Evolutionary conservation across 2,329 filamentous ascomycete genomes (phyloP).

Genomic region (Epichloe scottii): DNA sequence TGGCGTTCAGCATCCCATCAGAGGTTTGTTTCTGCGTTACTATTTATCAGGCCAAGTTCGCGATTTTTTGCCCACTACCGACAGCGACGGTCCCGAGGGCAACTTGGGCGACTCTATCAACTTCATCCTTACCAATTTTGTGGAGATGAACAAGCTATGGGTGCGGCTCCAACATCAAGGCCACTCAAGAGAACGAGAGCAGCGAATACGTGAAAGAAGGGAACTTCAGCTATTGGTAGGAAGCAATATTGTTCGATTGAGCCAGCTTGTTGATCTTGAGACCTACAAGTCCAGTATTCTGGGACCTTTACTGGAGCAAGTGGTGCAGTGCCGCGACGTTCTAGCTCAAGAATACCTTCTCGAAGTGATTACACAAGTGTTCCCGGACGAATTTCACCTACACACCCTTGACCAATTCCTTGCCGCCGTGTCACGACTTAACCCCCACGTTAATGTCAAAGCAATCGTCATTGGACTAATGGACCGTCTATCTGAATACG

Average conservation of each 20-base stretch:
- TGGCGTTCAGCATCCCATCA: constrained; percentile 91
- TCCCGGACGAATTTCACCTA: constrained; percentile 95
- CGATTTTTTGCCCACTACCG: constrained; percentile 71
- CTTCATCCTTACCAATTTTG: constrained; percentile 96
- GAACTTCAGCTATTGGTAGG: constrained; percentile 92
- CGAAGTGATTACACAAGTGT: constrained; percentile 97
- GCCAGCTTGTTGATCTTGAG: constrained; percentile 89
- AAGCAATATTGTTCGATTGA: constrained; percentile 88
- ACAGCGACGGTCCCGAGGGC: constrained; percentile 82
- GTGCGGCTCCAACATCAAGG: constrained; percentile 95
- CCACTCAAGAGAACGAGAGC: constrained; percentile 86
- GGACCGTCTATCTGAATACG: constrained; percentile 90
- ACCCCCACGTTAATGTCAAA: constrained; percentile 96
- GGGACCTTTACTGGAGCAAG: constrained; percentile 82
- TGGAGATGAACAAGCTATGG: constrained; percentile 99
- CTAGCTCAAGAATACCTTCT: constrained; percentile 93
- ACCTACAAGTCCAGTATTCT: constrained; percentile 87
- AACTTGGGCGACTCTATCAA: constrained; percentile 96
- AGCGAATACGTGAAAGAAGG: constrained; percentile 85
- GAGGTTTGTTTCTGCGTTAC: constrained; percentile 88
- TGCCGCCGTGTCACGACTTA: constrained; percentile 80
- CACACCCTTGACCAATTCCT: constrained; percentile 94
- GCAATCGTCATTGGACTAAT: constrained; percentile 95
- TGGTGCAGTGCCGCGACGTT: constrained; percentile 95
- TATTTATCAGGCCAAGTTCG: constrained; percentile 91